A percentile compares a stretch with the other conserved stretches of the same genome.
phyloP scores from a whole-genome alignment of 352 stramenopile species.

The Phytopythium sindhum region DNA sequence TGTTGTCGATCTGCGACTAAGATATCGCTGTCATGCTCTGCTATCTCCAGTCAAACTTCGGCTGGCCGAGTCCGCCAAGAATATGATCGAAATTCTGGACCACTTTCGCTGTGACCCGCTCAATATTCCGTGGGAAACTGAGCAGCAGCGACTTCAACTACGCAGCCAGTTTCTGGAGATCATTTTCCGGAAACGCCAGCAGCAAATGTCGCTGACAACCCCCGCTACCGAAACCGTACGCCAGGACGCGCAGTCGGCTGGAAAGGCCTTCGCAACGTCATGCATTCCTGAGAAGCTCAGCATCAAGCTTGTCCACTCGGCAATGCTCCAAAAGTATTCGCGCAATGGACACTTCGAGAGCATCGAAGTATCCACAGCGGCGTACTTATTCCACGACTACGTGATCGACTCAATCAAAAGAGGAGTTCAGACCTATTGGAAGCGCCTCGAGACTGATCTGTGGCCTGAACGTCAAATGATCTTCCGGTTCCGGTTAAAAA shows the following conservation, averaged over 20 bases:
- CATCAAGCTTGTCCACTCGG: constrained; percentile 45
- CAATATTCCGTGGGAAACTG: constrained; percentile 52
- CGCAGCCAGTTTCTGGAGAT: constrained; percentile 51
- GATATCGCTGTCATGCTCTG: not conserved
- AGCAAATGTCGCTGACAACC: constrained; percentile 8
- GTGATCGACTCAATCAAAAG: constrained; percentile 49
- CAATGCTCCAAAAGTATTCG: constrained; percentile 74
- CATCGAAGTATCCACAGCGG: constrained; percentile 35
- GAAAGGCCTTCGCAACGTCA: not conserved
- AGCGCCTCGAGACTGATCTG: constrained; percentile 32
- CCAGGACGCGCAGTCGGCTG: not conserved
- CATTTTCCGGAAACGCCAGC: constrained; percentile 59
- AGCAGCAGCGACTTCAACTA: constrained; percentile 42
- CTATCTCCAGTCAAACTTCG: constrained; percentile 47
- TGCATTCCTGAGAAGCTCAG: constrained; percentile 38
- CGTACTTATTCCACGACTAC: constrained; percentile 59
- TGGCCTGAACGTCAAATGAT: constrained; percentile 62
- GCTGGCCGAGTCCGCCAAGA: constrained; percentile 65
- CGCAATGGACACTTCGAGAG: constrained; percentile 77
- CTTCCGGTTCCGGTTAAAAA: constrained; percentile 56
- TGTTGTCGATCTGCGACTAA: not conserved
- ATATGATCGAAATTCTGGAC: constrained; percentile 65
- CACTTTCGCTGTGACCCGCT: constrained; percentile 50
- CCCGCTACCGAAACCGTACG: not conserved
- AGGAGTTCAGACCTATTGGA: constrained; percentile 36